phyloP scores from a whole-genome alignment of 2,329 filamentous ascomycete species.

The Ophiostoma sp. region DNA sequence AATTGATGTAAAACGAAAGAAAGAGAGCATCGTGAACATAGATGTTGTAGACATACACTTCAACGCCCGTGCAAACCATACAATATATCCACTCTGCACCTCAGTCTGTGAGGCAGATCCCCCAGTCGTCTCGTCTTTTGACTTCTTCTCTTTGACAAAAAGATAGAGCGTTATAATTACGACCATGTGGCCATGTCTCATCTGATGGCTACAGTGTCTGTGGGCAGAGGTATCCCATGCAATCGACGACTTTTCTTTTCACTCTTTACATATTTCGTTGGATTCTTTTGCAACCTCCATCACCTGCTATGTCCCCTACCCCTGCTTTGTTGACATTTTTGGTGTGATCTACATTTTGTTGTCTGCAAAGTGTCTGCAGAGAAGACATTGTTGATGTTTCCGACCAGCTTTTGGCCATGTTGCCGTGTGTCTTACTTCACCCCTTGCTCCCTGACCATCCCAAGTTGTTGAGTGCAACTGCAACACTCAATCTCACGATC shows the following conservation, averaged over 20 bases:
- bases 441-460: conserved; percentile 4
- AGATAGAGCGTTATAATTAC: too few species aligned
- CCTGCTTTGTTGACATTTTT: not conserved
- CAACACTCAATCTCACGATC: conserved; percentile 7
- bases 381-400: not conserved
- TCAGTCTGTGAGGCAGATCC: conserved; percentile 13
- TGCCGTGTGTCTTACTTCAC: not conserved
- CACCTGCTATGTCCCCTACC: not conserved
- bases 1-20: not conserved
- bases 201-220: not conserved
- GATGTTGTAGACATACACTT: not conserved
- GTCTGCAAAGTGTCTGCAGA: not conserved
- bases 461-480: not conserved
- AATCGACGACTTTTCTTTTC: not conserved
- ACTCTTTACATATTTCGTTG: not conserved
- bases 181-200: conserved; percentile 1
- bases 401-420: not conserved
- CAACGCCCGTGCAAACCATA: not conserved
- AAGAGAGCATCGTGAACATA: not conserved
- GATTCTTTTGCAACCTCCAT: not conserved
- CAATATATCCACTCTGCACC: not conserved
- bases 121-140: conserved; percentile 15
- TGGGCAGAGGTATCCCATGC: not conserved
- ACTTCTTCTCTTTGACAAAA: not conserved
- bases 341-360: not conserved